Evolutionary conservation across 805 yeast species (phyloP), one percentile per base, ranked within the genome.

Genomic region (Cyberlindnera americana): DNA sequence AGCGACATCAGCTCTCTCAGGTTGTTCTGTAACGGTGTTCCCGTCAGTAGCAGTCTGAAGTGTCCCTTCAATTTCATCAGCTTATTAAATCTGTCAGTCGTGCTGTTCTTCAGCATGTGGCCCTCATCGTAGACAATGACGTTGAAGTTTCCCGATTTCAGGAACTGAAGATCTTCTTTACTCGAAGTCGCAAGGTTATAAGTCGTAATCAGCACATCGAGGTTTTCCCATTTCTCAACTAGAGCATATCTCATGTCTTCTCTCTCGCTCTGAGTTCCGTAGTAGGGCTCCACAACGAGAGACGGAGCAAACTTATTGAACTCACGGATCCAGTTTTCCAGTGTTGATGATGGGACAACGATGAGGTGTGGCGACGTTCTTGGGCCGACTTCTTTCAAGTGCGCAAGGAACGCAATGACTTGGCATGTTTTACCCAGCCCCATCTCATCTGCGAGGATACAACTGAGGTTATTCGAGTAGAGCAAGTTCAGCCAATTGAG

Each of bases 371-470:
- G 96, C 0, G 95, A 95, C 34, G 69, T 60, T 11, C 33, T 37
- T 21, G 62, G 63, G n/a, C 70, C 72, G n/a, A 61, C 58, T 50
- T 85, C 82, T 56, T 87, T 87, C 54, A 93, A 70, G 56, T 83
- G 81, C 1, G 98, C 89, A 57, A 93, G 66, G 57, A 93, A 93
- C 7, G 97, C 75, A 63, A 93, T 91, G 23, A 93, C 96, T 64
- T 93, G 98, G 59, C 95, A 84, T 0, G 99, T 93, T 59, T 93
- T 93, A 44, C 99, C 99, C 35, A 93, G 69, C 5, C 95, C 99
- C 99, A 93, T 93, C 60, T 93, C 99, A 65, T 93, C 99, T 0
- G 99, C 99, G 35, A 93, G 68, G 41, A 93, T 93, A 65, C 99
- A 90, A 6, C 96, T 88, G 41, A 93, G 69, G 14, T 78, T 73